These are phyloP conservation scores for Aspergillus pseudoterreus DNA, from an alignment of 2,329 filamentous ascomycete species.

Conservation along the genomic window DNA sequence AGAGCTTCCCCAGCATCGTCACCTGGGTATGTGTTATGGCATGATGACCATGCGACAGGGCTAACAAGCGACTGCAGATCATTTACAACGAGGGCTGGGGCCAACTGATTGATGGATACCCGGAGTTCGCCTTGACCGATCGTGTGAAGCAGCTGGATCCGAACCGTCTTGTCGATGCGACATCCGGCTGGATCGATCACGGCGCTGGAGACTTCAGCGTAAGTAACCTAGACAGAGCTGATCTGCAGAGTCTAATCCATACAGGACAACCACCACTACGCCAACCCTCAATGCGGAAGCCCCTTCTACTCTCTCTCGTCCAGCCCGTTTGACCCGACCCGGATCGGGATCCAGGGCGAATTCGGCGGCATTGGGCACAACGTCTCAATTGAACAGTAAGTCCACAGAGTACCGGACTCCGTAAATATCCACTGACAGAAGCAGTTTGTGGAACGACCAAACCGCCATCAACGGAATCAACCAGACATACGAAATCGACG, in stretches of 20 bases:
- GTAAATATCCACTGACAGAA: neutral
- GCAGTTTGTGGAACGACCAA: constrained; percentile 63
- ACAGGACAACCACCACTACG: constrained; percentile 68
- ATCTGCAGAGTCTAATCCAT: neutral
- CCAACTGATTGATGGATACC: constrained; percentile 50
- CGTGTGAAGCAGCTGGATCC: constrained; percentile 57
- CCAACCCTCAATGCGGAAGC: constrained; percentile 66
- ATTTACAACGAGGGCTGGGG: constrained; percentile 74
- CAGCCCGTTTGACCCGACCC: constrained; percentile 53
- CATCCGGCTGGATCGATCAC: constrained; percentile 65
- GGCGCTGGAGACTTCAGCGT: constrained; percentile 61
- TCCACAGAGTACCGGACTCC: constrained; percentile 3
- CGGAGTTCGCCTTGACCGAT: constrained; percentile 56
- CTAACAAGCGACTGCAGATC: constrained; percentile 37
- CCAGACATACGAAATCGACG: constrained; percentile 65
- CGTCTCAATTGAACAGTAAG: constrained; percentile 58
- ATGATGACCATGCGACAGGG: neutral
- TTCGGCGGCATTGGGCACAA: constrained; percentile 68
- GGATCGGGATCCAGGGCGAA: constrained; percentile 68
- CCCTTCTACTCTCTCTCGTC: constrained; percentile 61
- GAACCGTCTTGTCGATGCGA: constrained; percentile 60
- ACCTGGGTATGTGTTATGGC: constrained; percentile 51
- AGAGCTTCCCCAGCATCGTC: constrained; percentile 62
- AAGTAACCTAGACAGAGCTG: constrained; percentile 2
- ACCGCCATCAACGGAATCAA: constrained; percentile 58